A percentile compares a stretch with the other conserved stretches of the same genome.
Conservation (phyloP, 1,284 basidiomycete species). For the Malassezia sympodialis region DNA sequence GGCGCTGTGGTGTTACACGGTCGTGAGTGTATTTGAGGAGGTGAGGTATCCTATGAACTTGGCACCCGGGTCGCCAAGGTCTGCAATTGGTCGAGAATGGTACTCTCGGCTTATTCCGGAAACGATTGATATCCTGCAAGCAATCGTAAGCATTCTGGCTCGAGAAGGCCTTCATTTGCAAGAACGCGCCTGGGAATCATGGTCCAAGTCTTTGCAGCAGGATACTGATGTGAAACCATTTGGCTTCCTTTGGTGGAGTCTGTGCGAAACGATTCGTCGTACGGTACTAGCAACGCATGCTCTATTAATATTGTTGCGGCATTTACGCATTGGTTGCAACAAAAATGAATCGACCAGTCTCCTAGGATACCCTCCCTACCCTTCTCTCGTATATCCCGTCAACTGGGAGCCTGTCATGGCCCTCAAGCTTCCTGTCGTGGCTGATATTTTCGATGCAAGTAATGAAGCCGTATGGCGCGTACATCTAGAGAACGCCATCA, state of each 20-base stretch:
- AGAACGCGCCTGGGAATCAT: neutral
- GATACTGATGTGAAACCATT: neutral
- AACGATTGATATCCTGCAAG: conserved; percentile 3
- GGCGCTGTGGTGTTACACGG: conserved; percentile 13
- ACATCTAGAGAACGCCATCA: neutral
- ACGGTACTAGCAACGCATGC: conserved; percentile 25
- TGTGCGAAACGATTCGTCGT: conserved; percentile 25
- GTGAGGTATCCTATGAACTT: neutral
- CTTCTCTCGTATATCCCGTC: neutral
- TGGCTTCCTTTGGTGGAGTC: conserved; percentile 10
- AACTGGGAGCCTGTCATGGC: conserved; percentile 15
- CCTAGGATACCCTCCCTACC: neutral
- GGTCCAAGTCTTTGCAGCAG: neutral
- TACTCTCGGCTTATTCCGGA: neutral
- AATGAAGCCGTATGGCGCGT: neutral
- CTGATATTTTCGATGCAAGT: conserved; percentile 21
- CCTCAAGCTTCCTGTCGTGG: conserved; percentile 21
- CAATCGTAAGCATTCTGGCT: neutral
- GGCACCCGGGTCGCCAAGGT: neutral
- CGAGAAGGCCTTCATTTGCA: neutral
- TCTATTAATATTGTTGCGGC: conserved; percentile 25
- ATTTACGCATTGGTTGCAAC: neutral
- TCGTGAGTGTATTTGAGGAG: conserved; percentile 6
- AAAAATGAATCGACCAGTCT: neutral
- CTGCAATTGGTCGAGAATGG: neutral